phyloP scores from a whole-genome alignment of 805 yeast genomes.

The Yamadazyma laniorum region DNA sequence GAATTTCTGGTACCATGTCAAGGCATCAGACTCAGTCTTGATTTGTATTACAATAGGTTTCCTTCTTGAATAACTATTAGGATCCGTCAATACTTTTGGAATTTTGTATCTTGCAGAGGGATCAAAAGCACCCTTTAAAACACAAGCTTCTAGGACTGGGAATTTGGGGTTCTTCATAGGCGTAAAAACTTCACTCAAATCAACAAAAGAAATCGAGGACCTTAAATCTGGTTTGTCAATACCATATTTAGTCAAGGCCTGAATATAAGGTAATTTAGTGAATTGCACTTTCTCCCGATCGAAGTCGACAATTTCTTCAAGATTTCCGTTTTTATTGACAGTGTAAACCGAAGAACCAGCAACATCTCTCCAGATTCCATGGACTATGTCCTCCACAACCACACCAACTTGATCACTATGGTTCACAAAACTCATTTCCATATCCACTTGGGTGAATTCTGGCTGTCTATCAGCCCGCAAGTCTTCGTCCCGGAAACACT shows the following conservation, averaged over 20 bases:
- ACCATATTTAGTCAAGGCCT: constrained; percentile 75
- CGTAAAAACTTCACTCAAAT: constrained; percentile 43
- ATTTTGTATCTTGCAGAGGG: constrained; percentile 24
- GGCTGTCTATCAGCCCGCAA: constrained; percentile 94
- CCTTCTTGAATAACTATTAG: constrained; percentile 50
- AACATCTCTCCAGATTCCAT: constrained; percentile 53
- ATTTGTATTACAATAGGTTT: constrained; percentile 59
- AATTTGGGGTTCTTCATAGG: constrained; percentile 39
- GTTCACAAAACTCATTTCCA: constrained; percentile 85
- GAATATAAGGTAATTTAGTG: constrained; percentile 56
- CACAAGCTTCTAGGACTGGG: constrained; percentile 73
- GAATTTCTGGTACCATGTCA: constrained; percentile 44
- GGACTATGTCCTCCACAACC: constrained; percentile 59
- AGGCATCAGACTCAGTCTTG: constrained; percentile 35
- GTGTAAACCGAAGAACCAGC: constrained; percentile 39
- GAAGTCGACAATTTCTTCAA: constrained; percentile 5
- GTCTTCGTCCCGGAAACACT: constrained; percentile 95
- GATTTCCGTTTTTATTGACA: constrained; percentile 28
- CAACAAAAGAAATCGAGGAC: constrained; percentile 49
- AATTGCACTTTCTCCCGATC: constrained; percentile 20
- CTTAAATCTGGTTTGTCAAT: constrained; percentile 94
- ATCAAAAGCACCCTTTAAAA: constrained; percentile 50
- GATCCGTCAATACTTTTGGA: constrained; percentile 40
- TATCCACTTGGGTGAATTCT: constrained; percentile 94
- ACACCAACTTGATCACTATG: constrained; percentile 61